A percentile compares a stretch with the other conserved stretches of the same genome.
Conservation (phyloP, 1,139 yeast genomes). For the Yamadazyma triangularis region DNA sequence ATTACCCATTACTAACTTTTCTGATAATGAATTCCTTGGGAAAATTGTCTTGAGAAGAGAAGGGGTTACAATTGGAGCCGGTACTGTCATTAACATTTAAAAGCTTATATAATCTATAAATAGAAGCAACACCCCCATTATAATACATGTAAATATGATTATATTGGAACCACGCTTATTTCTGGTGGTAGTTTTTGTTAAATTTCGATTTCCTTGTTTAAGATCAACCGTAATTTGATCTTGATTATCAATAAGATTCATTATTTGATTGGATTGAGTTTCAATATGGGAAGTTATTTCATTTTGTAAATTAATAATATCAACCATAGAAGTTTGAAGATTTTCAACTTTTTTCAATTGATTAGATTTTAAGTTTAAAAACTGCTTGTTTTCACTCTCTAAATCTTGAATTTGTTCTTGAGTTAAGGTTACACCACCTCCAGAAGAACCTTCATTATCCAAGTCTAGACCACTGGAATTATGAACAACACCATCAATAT, state of each 20-base stretch:
- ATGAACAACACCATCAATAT: neutral
- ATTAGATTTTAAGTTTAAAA: constrained; percentile 55
- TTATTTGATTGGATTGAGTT: constrained; percentile 71
- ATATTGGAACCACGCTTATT: constrained; percentile 70
- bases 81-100: constrained; percentile 40
- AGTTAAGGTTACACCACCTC: constrained; percentile 21
- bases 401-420: constrained; percentile 67
- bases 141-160: constrained; percentile 56
- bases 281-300: constrained; percentile 75
- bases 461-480: neutral
- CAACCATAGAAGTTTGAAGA: constrained; percentile 76
- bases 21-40: constrained; percentile 63
- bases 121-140: constrained; percentile 59
- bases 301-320: constrained; percentile 72
- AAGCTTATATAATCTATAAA: constrained; percentile 57
- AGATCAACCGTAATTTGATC: constrained; percentile 68
- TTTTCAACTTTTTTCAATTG: constrained; percentile 66
- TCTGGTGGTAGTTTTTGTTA: constrained; percentile 65
- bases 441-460: neutral
- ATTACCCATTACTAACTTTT: constrained; percentile 59
- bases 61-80: constrained; percentile 88
- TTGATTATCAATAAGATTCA: constrained; percentile 63
- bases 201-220: constrained; percentile 65
- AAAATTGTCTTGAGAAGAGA: constrained; percentile 82
- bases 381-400: constrained; percentile 66